Conservation (phyloP, 139 green algal genomes). For the Auxenochlorella pyrenoidosa region DNA sequence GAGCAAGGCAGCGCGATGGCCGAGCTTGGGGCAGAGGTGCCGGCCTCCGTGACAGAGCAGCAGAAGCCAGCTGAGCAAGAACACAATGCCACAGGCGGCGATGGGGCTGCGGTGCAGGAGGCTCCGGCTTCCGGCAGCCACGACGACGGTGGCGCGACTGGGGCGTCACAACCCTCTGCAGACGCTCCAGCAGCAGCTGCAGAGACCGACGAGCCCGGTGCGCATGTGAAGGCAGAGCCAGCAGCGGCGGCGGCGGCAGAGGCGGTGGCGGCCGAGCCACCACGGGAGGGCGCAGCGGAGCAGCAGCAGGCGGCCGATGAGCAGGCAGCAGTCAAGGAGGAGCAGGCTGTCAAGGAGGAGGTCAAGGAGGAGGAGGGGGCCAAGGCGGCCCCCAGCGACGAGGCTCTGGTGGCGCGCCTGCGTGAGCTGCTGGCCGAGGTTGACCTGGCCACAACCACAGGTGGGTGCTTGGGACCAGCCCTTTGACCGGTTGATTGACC, state of each 20-base stretch:
- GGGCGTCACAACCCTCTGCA: not conserved
- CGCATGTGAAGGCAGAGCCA: not conserved
- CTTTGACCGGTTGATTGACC: too few species aligned
- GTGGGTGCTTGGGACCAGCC: conserved; percentile 31
- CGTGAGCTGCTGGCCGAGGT: conserved; percentile 48
- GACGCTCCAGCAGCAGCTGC: not conserved
- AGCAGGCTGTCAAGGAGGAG: not conserved
- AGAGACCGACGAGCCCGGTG: not conserved
- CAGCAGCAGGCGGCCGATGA: not conserved
- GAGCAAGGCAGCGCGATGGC: not conserved
- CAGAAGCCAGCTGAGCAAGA: not conserved
- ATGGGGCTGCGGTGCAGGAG: too few species aligned
- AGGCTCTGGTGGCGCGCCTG: conserved; percentile 48
- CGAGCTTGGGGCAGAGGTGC: not conserved
- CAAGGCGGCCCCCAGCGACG: conserved; percentile 29
- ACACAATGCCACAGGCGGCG: too few species aligned
- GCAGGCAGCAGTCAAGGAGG: not conserved
- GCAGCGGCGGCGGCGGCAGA: not conserved
- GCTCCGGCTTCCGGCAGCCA: too few species aligned
- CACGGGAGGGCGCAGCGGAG: not conserved
- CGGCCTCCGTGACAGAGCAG: not conserved
- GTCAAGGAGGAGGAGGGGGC: not conserved
- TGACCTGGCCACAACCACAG: conserved; percentile 66
- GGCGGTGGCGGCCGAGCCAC: not conserved
- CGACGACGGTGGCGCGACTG: not conserved